Percentiles rank a stretch among this genome's conserved stretches.
Evolutionary conservation across 495 filamentous ascomycete species (phyloP).

Genomic region (Alectoria sarmentosa): DNA sequence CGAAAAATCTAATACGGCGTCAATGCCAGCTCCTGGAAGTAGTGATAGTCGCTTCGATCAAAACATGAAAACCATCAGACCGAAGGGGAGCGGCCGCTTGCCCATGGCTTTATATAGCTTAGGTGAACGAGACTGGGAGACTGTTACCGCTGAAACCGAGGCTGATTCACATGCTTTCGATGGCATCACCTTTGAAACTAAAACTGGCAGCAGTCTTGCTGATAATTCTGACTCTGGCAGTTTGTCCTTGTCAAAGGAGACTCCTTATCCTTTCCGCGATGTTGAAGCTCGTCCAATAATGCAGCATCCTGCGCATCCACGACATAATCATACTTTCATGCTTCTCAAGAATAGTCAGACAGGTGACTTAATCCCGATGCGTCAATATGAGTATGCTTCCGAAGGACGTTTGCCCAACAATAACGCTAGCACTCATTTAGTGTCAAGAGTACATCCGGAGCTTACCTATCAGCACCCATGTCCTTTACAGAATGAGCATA

Average conservation of each 20-base stretch:
- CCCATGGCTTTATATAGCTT: constrained; percentile 3
- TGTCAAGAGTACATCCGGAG: background rate
- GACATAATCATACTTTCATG: constrained; percentile 23
- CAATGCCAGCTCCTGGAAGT: background rate
- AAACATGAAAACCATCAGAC: constrained; percentile 3
- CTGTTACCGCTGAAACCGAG: constrained; percentile 16
- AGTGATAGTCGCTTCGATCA: constrained; percentile 14
- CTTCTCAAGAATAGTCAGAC: constrained; percentile 20
- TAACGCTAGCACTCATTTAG: constrained; percentile 10
- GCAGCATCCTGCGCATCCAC: constrained; percentile 18
- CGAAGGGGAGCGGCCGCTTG: constrained; percentile 13
- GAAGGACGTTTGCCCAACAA: constrained; percentile 20
- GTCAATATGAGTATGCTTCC: constrained; percentile 20
- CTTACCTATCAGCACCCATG: constrained; percentile 27
- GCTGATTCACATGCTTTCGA: background rate
- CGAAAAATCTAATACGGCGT: background rate
- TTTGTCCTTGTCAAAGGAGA: constrained; percentile 10
- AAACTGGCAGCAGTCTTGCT: constrained; percentile 21
- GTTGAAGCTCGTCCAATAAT: background rate
- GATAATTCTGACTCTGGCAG: constrained; percentile 19
- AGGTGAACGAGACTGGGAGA: constrained; percentile 22
- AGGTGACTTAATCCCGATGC: constrained; percentile 20
- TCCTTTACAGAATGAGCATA: constrained; percentile 25
- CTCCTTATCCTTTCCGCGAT: background rate
- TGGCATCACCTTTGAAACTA: background rate